Conservation (phyloP, 768 basidiomycete species). For the Trametes cinnabarina region DNA sequence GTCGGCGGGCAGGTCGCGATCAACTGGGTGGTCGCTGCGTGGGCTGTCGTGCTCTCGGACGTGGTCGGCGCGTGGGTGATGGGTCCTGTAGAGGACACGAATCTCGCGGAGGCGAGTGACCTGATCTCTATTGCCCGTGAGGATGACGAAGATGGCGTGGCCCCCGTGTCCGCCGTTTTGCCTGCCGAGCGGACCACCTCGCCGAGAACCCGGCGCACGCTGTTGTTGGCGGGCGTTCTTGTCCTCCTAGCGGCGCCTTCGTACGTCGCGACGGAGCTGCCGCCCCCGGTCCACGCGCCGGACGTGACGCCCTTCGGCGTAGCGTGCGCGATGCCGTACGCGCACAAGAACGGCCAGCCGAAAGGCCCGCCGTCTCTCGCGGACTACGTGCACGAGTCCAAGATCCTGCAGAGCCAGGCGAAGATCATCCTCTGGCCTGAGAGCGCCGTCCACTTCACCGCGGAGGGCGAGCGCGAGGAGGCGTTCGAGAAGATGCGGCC, state of each 20-base stretch:
- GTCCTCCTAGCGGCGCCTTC: conserved; percentile 56
- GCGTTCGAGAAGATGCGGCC: conserved; percentile 48
- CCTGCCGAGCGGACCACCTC: neutral
- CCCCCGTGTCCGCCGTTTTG: conserved; percentile 1
- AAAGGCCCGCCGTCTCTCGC: conserved; percentile 41
- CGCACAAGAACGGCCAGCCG: conserved; percentile 39
- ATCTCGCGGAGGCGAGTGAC: neutral
- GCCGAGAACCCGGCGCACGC: conserved; percentile 22
- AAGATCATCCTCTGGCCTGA: conserved; percentile 79
- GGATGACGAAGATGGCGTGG: conserved; percentile 1
- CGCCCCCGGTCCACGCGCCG: conserved; percentile 36
- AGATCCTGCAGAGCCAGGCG: conserved; percentile 42
- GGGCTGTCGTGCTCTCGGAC: conserved; percentile 66
- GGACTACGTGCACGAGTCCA: conserved; percentile 62
- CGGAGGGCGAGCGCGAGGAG: conserved; percentile 43
- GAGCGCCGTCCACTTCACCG: conserved; percentile 66
- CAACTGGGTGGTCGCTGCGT: conserved; percentile 76
- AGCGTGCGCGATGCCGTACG: conserved; percentile 65
- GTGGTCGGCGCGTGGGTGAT: conserved; percentile 57
- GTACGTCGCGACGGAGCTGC: conserved; percentile 41
- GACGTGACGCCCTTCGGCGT: conserved; percentile 57
- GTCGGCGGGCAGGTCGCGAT: conserved; percentile 55
- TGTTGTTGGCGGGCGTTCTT: conserved; percentile 42
- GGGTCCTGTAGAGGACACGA: conserved; percentile 29
- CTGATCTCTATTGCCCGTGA: neutral